Base-by-base conservation (phyloP, 371 early-diverging fungal genomes). In the Lichtheimia corymbifera region DNA sequence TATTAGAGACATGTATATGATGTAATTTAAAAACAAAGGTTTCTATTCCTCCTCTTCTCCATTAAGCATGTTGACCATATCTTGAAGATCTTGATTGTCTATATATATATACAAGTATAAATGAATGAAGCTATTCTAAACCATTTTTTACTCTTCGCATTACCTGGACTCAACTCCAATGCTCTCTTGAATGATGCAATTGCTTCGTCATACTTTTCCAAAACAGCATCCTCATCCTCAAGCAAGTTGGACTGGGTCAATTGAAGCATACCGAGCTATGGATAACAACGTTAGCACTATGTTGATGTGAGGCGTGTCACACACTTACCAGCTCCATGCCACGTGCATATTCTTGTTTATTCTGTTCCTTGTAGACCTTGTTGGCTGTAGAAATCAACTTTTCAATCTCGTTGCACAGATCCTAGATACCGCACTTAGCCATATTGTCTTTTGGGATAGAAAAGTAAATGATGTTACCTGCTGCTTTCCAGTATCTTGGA, bases 211-310 rank as follows among this genome's bases (percentile, higher is more conserved):
- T 42, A 58, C 17, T 44, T 40, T 24, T 55, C 61, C 13, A 80
- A 18, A n/a, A 76, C 66, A 40, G 76, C 58, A 30, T 80, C 81
- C 45, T 80, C 81, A 50, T 77, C 74, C 2, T 72, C 71, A 12
- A 63, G 56, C 41, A 66, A 42, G 49, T 67, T 70, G 15, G 76
- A 72, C 60, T 72, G 70, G 20, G 62, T 69, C 43, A 77, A 60
- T 35, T 63, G 62, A 15, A 71, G 65, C 69, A 69, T 72, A 51
- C 70, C 78, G 55, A 56, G 57, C 75, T 77, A 44, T 18, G 18
- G 18, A 43, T 25, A 24, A 14, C 17, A 7, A 5, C 15, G 1
- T 54, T 3, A 54, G 28, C 20, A 18, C 3, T 4, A 3, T 1
- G 2, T 9, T 7, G 2, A 15, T 55, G 13, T 15, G 17, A 18